A percentile compares a stretch with the other conserved stretches of the same genome.
phyloP scores from a whole-genome alignment of 75 land plant genomes.

The Pinus taeda region DNA sequence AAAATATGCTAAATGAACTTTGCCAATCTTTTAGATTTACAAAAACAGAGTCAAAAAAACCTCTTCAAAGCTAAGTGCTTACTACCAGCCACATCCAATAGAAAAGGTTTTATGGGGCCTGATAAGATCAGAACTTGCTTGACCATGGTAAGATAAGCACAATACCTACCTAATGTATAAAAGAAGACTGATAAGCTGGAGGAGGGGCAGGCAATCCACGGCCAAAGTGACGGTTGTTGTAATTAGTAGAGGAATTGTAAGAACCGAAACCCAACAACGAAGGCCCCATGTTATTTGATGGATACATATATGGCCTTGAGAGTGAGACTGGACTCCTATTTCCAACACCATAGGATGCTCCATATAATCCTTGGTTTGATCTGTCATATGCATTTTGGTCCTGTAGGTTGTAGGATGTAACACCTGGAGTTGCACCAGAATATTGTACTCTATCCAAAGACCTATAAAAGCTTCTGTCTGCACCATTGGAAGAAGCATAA shows the following conservation, averaged over 20 bases:
- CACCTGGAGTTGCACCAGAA: slow-evolving; percentile 13
- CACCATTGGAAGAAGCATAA: slow-evolving; percentile 5
- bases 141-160: background rate
- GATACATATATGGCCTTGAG: slow-evolving; percentile 36
- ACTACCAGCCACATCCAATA: background rate
- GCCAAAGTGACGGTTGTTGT: slow-evolving; percentile 12
- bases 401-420: slow-evolving; percentile 7
- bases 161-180: slow-evolving; percentile 23
- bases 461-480: slow-evolving; percentile 29
- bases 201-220: slow-evolving; percentile 52
- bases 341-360: slow-evolving; percentile 39
- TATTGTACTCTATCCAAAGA: slow-evolving; percentile 14
- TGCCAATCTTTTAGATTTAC: background rate
- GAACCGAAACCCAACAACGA: slow-evolving; percentile 8
- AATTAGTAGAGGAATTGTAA: slow-evolving; percentile 9
- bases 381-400: slow-evolving; percentile 33
- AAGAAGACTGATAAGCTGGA: slow-evolving; percentile 45
- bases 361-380: slow-evolving; percentile 28
- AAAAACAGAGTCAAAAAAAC: background rate
- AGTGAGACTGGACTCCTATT: slow-evolving; percentile 46
- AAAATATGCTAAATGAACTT: background rate
- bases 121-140: slow-evolving; percentile 4
- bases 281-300: slow-evolving; percentile 38
- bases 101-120: background rate
- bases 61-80: background rate